These are phyloP conservation scores for Globisporangium canariense DNA, from an alignment of 352 stramenopile species.

Conservation along the genomic window DNA sequence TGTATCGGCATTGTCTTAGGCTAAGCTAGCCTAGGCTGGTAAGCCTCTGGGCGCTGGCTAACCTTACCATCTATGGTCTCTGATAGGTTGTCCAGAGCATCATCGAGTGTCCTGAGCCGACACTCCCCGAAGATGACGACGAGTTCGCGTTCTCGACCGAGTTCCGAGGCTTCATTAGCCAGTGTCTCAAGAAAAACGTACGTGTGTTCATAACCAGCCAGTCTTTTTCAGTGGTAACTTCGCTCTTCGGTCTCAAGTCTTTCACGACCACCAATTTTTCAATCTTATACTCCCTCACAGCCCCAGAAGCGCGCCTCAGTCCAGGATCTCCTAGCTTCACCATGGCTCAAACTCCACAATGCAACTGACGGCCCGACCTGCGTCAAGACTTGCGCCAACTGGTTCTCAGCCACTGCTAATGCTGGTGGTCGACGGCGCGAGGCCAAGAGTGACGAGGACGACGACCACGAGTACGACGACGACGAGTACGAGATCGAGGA, in stretches of 20 bases:
- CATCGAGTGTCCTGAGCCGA: constrained; percentile 53
- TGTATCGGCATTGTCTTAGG: background rate
- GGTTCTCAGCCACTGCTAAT: constrained; percentile 21
- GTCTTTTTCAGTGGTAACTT: background rate
- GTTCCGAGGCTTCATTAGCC: constrained; percentile 54
- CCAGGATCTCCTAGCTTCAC: constrained; percentile 42
- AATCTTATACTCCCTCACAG: constrained; percentile 17
- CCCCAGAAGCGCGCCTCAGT: constrained; percentile 54
- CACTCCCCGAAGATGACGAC: constrained; percentile 29
- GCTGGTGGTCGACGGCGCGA: constrained; percentile 7
- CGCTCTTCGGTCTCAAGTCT: background rate
- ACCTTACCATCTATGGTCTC: background rate
- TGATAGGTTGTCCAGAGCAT: constrained; percentile 70
- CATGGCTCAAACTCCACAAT: constrained; percentile 57
- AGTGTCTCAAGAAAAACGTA: constrained; percentile 71
- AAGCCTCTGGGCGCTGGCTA: background rate
- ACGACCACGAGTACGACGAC: constrained; percentile 26
- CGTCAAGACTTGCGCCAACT: constrained; percentile 27
- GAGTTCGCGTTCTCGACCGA: constrained; percentile 38
- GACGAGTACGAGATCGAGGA: constrained; percentile 61
- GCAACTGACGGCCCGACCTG: constrained; percentile 34
- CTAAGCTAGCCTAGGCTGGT: background rate
- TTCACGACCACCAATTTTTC: background rate
- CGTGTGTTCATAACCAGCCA: constrained; percentile 2
- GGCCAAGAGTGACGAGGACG: constrained; percentile 13